Conservation (phyloP, 257 asterid species). For the Nicotiana benthamiana region DNA sequence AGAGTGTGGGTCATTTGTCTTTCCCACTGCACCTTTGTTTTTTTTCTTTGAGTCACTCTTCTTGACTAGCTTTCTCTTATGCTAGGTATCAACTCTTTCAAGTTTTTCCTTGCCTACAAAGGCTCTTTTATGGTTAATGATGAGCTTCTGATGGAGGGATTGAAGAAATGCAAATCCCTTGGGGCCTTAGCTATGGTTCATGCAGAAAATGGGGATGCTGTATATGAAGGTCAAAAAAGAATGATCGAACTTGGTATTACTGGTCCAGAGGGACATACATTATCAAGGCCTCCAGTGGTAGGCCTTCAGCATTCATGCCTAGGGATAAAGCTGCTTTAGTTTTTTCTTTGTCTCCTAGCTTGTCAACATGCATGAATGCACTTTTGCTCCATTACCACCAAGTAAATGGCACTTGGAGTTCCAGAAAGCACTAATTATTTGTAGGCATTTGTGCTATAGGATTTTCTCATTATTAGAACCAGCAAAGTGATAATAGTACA, state of each 20-base stretch:
- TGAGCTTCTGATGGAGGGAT: slow-evolving; percentile 80
- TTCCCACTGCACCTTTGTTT: not conserved
- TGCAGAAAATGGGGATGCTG: slow-evolving; percentile 98
- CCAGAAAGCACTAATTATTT: not conserved
- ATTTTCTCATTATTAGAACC: not conserved
- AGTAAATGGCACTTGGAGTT: not conserved
- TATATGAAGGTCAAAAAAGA: slow-evolving; percentile 83
- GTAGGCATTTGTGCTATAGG: not conserved
- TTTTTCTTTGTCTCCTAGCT: not conserved
- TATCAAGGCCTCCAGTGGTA: slow-evolving; percentile 94
- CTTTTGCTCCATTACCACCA: not conserved
- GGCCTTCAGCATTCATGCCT: not conserved
- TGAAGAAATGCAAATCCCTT: slow-evolving; percentile 88
- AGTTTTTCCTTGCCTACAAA: slow-evolving; percentile 89
- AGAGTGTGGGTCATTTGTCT: not conserved
- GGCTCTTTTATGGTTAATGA: slow-evolving; percentile 88
- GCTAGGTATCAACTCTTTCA: slow-evolving; percentile 88
- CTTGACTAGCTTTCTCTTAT: not conserved
- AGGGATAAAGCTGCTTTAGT: not conserved
- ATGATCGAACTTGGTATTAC: slow-evolving; percentile 89
- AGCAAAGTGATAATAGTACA: not conserved
- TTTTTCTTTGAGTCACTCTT: not conserved
- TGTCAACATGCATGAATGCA: not conserved
- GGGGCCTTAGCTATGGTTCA: slow-evolving; percentile 98
- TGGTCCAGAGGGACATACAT: slow-evolving; percentile 97